Percentiles rank a stretch among this genome's conserved stretches.
phyloP scores from a whole-genome alignment of 768 basidiomycete genomes.

The Cystofilobasidium bisporidii region DNA sequence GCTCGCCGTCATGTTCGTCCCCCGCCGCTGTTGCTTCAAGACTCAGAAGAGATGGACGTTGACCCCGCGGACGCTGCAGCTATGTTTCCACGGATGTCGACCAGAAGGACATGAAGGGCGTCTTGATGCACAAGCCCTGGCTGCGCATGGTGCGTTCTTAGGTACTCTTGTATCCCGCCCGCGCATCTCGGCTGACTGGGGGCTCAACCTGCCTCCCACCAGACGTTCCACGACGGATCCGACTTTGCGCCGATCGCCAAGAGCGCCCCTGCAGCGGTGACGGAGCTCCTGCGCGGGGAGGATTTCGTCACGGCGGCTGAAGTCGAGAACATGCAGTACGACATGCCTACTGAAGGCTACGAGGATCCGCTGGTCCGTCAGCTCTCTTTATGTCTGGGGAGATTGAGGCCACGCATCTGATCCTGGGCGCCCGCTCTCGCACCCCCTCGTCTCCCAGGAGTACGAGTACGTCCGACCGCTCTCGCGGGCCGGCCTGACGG shows the following conservation, averaged over 20 bases:
- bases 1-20: constrained; percentile 23
- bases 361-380: constrained; percentile 16
- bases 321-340: constrained; percentile 13
- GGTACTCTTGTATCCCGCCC: too few relatives aligned
- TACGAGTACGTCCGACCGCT: constrained; percentile 28
- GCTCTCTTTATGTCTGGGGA: neutral
- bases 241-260: constrained; percentile 27
- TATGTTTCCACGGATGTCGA: constrained; percentile 25
- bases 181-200: too few relatives aligned
- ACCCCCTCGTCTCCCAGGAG: too few relatives aligned
- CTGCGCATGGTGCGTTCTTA: constrained; percentile 26
- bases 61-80: neutral
- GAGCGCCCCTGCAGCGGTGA: constrained; percentile 15
- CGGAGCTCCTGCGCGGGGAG: constrained; percentile 25
- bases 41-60: too few relatives aligned
- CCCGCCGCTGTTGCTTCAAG: neutral
- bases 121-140: constrained; percentile 20
- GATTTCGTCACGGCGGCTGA: constrained; percentile 23
- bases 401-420: too few relatives aligned
- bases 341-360: constrained; percentile 20
- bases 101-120: constrained; percentile 8
- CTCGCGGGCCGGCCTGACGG: constrained; percentile 19
- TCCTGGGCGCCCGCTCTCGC: too few relatives aligned
- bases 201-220: neutral
- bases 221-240: constrained; percentile 29